Conservation (phyloP, 306 rosid species). For the Vigna hirtella region DNA sequence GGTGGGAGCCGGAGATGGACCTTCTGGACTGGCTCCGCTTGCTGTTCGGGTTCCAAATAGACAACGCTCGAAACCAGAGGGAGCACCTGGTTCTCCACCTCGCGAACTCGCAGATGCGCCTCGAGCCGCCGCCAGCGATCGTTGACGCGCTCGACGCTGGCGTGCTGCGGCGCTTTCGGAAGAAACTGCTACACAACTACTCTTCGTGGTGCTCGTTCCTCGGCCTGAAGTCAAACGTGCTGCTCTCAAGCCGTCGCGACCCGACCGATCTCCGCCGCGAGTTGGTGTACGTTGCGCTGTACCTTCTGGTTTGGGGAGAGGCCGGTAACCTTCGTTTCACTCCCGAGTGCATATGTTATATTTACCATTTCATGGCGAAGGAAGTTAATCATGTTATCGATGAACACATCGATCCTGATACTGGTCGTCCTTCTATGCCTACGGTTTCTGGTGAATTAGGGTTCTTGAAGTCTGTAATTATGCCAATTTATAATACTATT, state of each 20-base stretch:
- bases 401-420: slow-evolving; percentile 59
- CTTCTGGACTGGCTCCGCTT: slow-evolving; percentile 80
- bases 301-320: slow-evolving; percentile 88
- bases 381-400: slow-evolving; percentile 77
- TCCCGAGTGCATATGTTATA: slow-evolving; percentile 82
- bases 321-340: slow-evolving; percentile 79
- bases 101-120: slow-evolving; percentile 93
- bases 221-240: slow-evolving; percentile 62
- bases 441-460: slow-evolving; percentile 65
- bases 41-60: slow-evolving; percentile 78
- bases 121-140: slow-evolving; percentile 55
- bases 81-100: slow-evolving; percentile 95
- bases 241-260: slow-evolving; percentile 50
- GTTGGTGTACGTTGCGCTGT: slow-evolving; percentile 73
- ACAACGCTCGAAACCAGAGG: slow-evolving; percentile 89
- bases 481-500: slow-evolving; percentile 75
- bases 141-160: slow-evolving; percentile 58
- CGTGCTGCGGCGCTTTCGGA: slow-evolving; percentile 63
- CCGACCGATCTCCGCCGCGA: slow-evolving; percentile 62
- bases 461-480: slow-evolving; percentile 72
- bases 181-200: slow-evolving; percentile 75
- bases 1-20: slow-evolving; percentile 70
- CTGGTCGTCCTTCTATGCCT: slow-evolving; percentile 73
- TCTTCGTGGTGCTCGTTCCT: slow-evolving; percentile 80
- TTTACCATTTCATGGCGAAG: slow-evolving; percentile 83